Percentiles rank a stretch among this genome's conserved stretches.
These are phyloP conservation scores for Schizonepeta tenuifolia DNA, from an alignment of 257 asterid species.

Conservation along the genomic window DNA sequence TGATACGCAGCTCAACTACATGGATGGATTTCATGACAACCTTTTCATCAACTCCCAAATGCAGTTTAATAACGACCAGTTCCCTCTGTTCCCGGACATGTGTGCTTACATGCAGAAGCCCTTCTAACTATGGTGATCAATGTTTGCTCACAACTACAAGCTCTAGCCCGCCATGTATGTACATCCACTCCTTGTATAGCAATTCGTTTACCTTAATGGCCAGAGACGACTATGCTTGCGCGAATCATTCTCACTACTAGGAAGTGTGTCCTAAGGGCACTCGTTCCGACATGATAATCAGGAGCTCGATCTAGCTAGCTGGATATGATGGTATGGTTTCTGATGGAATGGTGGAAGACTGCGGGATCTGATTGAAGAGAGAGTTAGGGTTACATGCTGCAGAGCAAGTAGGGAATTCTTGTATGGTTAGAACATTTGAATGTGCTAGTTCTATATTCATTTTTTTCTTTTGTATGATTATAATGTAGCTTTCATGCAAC, in stretches of 20 bases:
- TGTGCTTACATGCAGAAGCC: constrained; percentile 50
- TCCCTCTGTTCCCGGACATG: constrained; percentile 57
- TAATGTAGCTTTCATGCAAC: constrained; percentile 41
- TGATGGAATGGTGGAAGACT: constrained; percentile 19
- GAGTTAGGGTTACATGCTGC: constrained; percentile 14
- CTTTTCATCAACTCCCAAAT: constrained; percentile 51
- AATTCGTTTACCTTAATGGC: background rate
- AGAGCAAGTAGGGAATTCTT: constrained; percentile 35
- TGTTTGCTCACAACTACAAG: background rate
- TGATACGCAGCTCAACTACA: constrained; percentile 51
- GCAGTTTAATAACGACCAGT: constrained; percentile 52
- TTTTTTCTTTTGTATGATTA: constrained; percentile 39
- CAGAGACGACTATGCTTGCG: constrained; percentile 18
- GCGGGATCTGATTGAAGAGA: constrained; percentile 12
- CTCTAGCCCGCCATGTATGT: background rate
- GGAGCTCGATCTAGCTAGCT: background rate
- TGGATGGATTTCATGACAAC: constrained; percentile 58
- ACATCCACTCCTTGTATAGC: background rate
- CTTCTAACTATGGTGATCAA: constrained; percentile 18
- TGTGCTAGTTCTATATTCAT: constrained; percentile 35
- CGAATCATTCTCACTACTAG: constrained; percentile 21
- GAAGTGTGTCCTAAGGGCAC: constrained; percentile 1
- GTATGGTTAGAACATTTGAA: constrained; percentile 28
- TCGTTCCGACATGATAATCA: constrained; percentile 22
- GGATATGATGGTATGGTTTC: background rate